These are phyloP conservation scores for Eucalyptus pumila DNA, from an alignment of 345 rosid species.

Conservation along the genomic window DNA sequence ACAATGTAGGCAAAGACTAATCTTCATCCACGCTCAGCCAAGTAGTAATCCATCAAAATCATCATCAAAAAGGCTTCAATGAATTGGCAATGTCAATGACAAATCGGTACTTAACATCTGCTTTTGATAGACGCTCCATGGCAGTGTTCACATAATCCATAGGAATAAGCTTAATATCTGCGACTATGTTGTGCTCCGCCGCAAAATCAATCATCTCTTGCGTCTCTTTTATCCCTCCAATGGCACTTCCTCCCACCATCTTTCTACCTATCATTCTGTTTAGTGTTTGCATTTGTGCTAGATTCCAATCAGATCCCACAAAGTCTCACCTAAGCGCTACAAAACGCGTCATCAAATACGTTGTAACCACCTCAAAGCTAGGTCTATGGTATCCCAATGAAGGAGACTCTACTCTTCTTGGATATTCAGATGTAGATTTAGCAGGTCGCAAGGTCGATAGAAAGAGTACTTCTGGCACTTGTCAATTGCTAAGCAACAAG, in stretches of 20 bases:
- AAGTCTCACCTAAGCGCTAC: no score
- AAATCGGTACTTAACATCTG: slow-evolving; percentile 6
- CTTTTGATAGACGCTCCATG: neutral
- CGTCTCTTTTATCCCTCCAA: slow-evolving; percentile 17
- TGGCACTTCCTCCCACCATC: neutral
- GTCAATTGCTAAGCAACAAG: no score
- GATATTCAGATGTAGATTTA: no score
- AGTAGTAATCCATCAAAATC: neutral
- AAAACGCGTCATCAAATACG: no score
- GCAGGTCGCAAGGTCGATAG: no score
- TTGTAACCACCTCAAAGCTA: no score
- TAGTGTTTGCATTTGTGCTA: no score
- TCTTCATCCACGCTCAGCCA: neutral
- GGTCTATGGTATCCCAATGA: no score
- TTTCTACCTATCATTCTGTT: slow-evolving; percentile 1
- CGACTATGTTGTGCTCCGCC: neutral
- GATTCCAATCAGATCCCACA: no score
- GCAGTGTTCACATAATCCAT: slow-evolving; percentile 9
- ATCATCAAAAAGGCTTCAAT: neutral
- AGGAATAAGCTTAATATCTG: slow-evolving; percentile 1
- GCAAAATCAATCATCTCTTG: slow-evolving; percentile 14
- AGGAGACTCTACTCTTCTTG: no score
- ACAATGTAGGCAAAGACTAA: neutral
- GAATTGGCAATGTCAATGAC: slow-evolving; percentile 8
- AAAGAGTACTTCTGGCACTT: no score